phyloP scores from a whole-genome alignment of 495 filamentous ascomycete genomes.

The Neurospora tetraspora region DNA sequence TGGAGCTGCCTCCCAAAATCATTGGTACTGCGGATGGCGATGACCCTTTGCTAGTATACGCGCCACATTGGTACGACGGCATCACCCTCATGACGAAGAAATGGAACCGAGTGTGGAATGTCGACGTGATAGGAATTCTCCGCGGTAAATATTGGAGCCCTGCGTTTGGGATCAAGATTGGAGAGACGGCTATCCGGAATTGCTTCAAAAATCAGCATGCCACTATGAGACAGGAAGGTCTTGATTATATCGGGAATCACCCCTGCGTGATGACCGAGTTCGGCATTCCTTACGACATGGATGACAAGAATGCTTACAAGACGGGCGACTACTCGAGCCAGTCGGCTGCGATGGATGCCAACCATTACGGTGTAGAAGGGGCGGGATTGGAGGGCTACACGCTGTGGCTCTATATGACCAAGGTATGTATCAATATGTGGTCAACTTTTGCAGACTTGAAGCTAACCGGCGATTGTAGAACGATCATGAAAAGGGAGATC shows the following conservation, averaged over 20 bases:
- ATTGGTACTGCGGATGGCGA: slow-evolving; percentile 77
- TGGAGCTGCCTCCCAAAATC: slow-evolving; percentile 81
- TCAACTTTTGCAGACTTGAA: background rate
- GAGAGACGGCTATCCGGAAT: slow-evolving; percentile 91
- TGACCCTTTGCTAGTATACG: slow-evolving; percentile 81
- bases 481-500: slow-evolving; percentile 80
- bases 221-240: slow-evolving; percentile 79
- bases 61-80: slow-evolving; percentile 94
- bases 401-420: slow-evolving; percentile 75
- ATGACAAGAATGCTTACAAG: slow-evolving; percentile 86
- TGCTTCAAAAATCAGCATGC: slow-evolving; percentile 88
- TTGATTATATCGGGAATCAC: slow-evolving; percentile 80
- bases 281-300: slow-evolving; percentile 98
- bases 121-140: slow-evolving; percentile 88
- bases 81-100: slow-evolving; percentile 96
- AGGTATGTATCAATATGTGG: slow-evolving; percentile 34
- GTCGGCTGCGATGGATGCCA: slow-evolving; percentile 90
- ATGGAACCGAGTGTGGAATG: slow-evolving; percentile 95
- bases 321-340: slow-evolving; percentile 96
- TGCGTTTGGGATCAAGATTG: slow-evolving; percentile 82
- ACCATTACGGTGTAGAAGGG: slow-evolving; percentile 85
- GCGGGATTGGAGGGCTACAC: slow-evolving; percentile 73
- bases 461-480: slow-evolving; percentile 41
- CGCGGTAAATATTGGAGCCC: slow-evolving; percentile 81
- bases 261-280: slow-evolving; percentile 91